Evolutionary conservation across 495 filamentous ascomycete species (phyloP), one percentile per base, ranked within the genome.

Genomic region (Trichodelitschia bisporula): DNA sequence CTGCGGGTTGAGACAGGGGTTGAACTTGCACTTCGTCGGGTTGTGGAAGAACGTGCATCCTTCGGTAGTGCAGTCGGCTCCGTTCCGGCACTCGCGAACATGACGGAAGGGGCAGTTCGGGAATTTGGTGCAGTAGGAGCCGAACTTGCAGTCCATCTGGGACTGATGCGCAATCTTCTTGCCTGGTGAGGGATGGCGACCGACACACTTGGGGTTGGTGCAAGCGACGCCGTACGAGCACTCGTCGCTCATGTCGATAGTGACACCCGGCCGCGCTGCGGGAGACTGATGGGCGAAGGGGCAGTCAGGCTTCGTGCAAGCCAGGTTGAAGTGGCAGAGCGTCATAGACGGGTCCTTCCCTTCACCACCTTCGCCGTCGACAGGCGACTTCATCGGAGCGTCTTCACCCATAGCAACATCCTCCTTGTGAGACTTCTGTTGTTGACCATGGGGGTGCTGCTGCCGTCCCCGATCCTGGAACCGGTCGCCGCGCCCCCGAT

Each of bases 281-380:
- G 86, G 77, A 10, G 83, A 91, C 48, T 92, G 86, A 43, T 99
- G 86, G 16, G 77, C 86, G 47, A 77, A 95, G 26, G 67, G 70
- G 49, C 86, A 99, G 34, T 91, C 79, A 37, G 66, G 63, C 45
- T 89, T 82, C 13, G 70, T 77, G 54, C 86, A 99, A 29, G 62
- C 57, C 19, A 79, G 57, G 51, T 92, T 91, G 56, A 72, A 99
- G 27, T 70, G 77, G 62, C 86, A 99, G 19, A 65, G 55, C 29
- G 62, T 58, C 23, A 45, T 38, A 44, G 57, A 29, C 47, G 61
- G 34, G 42, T 53, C 41, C 6, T 29, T 10, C 11, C 33, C 36
- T 5, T 39, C 34, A 16, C 47, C 44, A 19, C 23, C 37, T 35
- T 60, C 58, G 11, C 53, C 42, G 33, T 62, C 58, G 55, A 63